These are phyloP conservation scores for Phytophthora pisi DNA, from an alignment of 352 stramenopile genomes.

Conservation along the genomic window DNA sequence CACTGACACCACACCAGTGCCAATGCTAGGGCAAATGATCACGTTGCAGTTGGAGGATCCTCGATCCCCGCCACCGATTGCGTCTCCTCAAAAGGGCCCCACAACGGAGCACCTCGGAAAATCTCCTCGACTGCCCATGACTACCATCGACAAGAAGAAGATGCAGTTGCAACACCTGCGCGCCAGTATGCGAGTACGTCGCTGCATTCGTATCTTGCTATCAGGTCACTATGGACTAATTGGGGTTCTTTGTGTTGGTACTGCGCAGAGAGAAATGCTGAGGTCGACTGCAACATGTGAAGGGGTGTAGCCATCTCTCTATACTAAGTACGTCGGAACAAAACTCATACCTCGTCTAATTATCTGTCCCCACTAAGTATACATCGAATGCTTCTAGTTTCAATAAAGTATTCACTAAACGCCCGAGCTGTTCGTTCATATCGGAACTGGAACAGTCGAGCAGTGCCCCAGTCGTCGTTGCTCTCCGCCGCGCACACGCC, in stretches of 20 bases:
- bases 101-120: constrained; percentile 4
- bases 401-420: background rate
- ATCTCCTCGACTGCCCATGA: constrained; percentile 12
- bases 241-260: background rate
- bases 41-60: constrained; percentile 15
- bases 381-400: background rate
- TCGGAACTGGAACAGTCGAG: constrained; percentile 36
- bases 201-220: background rate
- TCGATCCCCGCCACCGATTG: constrained; percentile 3
- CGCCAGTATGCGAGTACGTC: constrained; percentile 48
- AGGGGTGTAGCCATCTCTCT: constrained; percentile 10
- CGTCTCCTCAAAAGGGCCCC: constrained; percentile 18
- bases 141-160: constrained; percentile 57
- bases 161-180: constrained; percentile 53
- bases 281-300: constrained; percentile 5
- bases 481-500: background rate
- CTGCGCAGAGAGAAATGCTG: constrained; percentile 30
- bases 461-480: constrained; percentile 5
- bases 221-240: background rate
- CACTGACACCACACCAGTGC: background rate
- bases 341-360: background rate
- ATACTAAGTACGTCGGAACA: background rate
- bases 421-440: constrained; percentile 2
- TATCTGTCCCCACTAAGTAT: background rate
- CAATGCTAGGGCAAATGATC: background rate